Base-by-base conservation (phyloP, 1,284 basidiomycete species). In the Entoloma clypeatum region DNA sequence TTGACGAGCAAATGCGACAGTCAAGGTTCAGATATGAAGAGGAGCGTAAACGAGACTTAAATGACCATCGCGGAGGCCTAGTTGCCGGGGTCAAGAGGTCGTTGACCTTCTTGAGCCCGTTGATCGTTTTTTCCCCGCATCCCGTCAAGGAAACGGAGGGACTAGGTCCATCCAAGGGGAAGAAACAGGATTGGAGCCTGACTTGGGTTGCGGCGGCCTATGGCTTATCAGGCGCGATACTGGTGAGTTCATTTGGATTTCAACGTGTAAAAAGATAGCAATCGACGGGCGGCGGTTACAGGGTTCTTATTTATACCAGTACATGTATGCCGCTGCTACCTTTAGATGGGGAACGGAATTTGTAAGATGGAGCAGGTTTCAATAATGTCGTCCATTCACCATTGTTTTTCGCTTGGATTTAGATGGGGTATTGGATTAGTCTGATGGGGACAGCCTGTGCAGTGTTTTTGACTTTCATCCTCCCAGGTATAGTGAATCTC, bases 341-440 rank as follows among this genome's bases (percentile, higher is more conserved):
- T 91, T 83, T 56, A 70, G 72, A 1, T 92, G 87, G 89, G 72
- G 64, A 8, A 70, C 83, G 4, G 76, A 85, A 58, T 68, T 70
- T 54, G 85, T 86, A 50, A 48, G 74, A 62, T 8, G 6, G 10
- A 27, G 31, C 35, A 14, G 17, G 16, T 41, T 24, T 3, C 11
- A n/a, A n/a, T n/a, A n/a, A n/a, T 4, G 28, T 14, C 9, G 16
- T 5, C 23, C 4, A 11, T 13, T 10, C 11, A 8, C 17, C 37
- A 27, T 29, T 21, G n/a, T 21, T 42, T 36, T 8, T 16, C 10
- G n/a, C 7, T 29, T 30, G 2, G 6, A 23, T 32, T 14, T 47
- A 91, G 83, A 62, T 86, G 11, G 88, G 86, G 4, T 89, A 89
- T 49, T 91, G 75, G 67, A 60, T 91, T 36, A 84, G 78, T 45